Conservation (phyloP, 2,329 filamentous ascomycete genomes). For the Colletotrichum limetticola region DNA sequence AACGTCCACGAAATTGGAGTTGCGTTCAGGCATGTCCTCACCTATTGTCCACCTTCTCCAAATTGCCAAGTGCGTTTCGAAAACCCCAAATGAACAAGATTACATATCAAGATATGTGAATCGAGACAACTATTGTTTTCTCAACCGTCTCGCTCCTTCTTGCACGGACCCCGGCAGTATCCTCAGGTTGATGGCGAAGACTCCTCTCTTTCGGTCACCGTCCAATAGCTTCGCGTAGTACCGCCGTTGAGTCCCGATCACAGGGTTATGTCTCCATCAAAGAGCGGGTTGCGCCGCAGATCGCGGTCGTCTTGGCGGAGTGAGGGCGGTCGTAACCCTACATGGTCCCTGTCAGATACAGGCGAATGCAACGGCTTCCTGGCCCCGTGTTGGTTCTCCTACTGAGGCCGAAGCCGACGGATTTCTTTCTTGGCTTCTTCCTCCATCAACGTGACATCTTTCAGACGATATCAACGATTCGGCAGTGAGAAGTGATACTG, state of each 20-base stretch:
- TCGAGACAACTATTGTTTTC: neutral
- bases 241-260: neutral
- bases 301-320: constrained; percentile 2
- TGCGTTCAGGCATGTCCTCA: neutral
- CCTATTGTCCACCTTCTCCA: neutral
- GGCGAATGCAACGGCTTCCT: neutral
- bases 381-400: constrained; percentile 2
- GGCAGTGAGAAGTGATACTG: neutral
- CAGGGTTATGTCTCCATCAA: neutral
- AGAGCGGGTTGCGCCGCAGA: neutral
- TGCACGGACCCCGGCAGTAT: neutral
- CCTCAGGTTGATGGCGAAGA: neutral
- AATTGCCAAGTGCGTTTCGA: neutral
- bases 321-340: neutral
- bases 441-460: neutral
- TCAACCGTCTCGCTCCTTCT: neutral
- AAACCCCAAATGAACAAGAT: neutral
- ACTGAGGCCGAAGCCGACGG: too few relatives aligned
- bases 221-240: neutral
- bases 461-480: neutral
- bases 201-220: neutral
- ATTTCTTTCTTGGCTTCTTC: neutral
- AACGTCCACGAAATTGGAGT: neutral
- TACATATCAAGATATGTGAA: neutral
- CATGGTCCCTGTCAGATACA: neutral